Evolutionary conservation across 306 rosid genomes (phyloP).

Genomic region (Mimosa bimucronata): DNA sequence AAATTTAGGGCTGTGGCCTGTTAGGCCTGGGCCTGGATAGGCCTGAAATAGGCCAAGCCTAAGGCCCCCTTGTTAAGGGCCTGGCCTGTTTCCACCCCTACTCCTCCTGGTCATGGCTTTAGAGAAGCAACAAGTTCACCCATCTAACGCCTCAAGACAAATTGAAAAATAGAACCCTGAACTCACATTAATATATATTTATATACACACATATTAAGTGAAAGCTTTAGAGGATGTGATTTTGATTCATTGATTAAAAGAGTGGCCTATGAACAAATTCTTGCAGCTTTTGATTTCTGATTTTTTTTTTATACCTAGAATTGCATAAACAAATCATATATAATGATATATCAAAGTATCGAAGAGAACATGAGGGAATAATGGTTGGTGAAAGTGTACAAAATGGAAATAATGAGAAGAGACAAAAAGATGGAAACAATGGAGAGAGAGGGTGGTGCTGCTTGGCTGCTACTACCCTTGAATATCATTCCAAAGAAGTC

Average conservation of each 20-base stretch:
- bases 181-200: too few species aligned
- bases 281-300: constrained; percentile 18
- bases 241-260: not conserved
- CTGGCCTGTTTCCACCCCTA: too few species aligned
- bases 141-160: too few species aligned
- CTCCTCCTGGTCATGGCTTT: too few species aligned
- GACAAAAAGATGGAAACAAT: constrained; percentile 53
- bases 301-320: constrained; percentile 19
- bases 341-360: not conserved
- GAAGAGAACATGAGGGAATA: constrained; percentile 42
- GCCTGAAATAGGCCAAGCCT: too few species aligned
- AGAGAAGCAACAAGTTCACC: too few species aligned
- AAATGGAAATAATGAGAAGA: constrained; percentile 53
- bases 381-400: constrained; percentile 52
- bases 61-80: too few species aligned
- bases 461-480: constrained; percentile 53
- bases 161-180: too few species aligned
- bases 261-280: not conserved
- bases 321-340: constrained; percentile 32
- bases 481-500: constrained; percentile 88
- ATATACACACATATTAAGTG: not conserved
- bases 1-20: too few species aligned
- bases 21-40: too few species aligned
- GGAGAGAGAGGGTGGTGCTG: constrained; percentile 47
- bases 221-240: not conserved